Evolutionary conservation across 768 basidiomycete species (phyloP).

Genomic region (Trametes elegans): DNA sequence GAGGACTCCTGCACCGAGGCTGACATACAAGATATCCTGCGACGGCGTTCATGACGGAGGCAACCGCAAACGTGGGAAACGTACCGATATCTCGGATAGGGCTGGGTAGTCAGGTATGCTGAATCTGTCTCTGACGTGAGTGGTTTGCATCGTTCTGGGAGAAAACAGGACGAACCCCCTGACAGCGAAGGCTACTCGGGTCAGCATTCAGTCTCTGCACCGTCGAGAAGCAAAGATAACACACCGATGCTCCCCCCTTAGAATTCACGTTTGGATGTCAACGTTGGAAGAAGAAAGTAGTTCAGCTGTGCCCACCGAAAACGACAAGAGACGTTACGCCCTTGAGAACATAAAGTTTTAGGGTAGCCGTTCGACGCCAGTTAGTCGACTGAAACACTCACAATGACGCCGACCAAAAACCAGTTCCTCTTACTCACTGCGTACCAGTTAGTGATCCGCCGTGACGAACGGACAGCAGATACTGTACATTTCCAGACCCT

Average conservation of each 20-base stretch:
- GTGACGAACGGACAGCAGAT: conserved; percentile 4
- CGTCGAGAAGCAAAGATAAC: background rate
- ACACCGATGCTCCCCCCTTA: conserved; percentile 15
- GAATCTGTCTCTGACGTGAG: background rate
- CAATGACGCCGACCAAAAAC: conserved; percentile 19
- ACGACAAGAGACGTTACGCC: conserved; percentile 8
- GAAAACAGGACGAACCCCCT: conserved; percentile 2
- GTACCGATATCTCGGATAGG: conserved; percentile 20
- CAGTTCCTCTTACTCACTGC: conserved; percentile 24
- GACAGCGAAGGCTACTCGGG: conserved; percentile 3
- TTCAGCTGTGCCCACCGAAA: conserved; percentile 10
- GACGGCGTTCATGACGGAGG: no score
- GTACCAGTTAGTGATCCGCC: background rate
- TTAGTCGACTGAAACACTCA: conserved; percentile 6
- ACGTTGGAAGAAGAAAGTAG: background rate
- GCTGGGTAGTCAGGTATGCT: background rate
- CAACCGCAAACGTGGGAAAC: background rate
- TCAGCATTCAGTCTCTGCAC: background rate
- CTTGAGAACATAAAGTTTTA: background rate
- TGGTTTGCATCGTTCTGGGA: background rate
- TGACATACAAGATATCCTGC: conserved; percentile 26
- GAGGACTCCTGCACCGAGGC: conserved; percentile 22
- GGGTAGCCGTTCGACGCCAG: no score
- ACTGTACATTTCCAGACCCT: conserved; percentile 24
- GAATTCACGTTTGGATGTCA: background rate